Conservation (phyloP, 1,139 yeast genomes). For the Chernovozyma aurita region DNA sequence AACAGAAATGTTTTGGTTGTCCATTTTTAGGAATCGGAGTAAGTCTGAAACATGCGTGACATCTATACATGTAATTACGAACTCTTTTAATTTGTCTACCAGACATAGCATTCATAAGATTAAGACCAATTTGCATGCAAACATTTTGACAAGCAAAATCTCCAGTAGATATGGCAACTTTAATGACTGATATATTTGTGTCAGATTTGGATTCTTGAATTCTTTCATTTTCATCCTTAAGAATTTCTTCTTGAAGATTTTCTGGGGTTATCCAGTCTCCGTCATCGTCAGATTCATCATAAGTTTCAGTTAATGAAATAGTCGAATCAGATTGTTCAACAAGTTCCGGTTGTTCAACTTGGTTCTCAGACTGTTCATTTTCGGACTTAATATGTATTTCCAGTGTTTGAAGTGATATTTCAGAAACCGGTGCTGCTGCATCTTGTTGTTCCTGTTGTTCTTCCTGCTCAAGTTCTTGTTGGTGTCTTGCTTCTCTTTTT, state of each 20-base stretch:
- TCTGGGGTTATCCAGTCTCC: slow-evolving; percentile 97
- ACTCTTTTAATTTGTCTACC: slow-evolving; percentile 84
- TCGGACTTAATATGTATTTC: slow-evolving; percentile 3
- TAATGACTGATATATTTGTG: slow-evolving; percentile 28
- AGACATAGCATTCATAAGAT: slow-evolving; percentile 77
- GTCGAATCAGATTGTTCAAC: slow-evolving; percentile 4
- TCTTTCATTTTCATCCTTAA: slow-evolving; percentile 55
- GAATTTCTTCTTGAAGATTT: slow-evolving; percentile 63
- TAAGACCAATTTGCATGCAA: slow-evolving; percentile 83
- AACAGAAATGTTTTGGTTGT: slow-evolving; percentile 81
- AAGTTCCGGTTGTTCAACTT: slow-evolving; percentile 7
- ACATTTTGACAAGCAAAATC: slow-evolving; percentile 98
- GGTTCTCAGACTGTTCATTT: slow-evolving; percentile 7
- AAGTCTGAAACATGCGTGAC: slow-evolving; percentile 92
- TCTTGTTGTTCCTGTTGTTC: neutral
- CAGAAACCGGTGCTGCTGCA: slow-evolving; percentile 1
- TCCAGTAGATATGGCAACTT: slow-evolving; percentile 86
- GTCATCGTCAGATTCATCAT: slow-evolving; percentile 63
- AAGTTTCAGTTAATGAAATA: slow-evolving; percentile 17
- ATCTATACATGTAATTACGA: slow-evolving; percentile 88
- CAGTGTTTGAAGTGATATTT: neutral
- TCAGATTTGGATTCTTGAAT: slow-evolving; percentile 25
- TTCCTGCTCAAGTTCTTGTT: slow-evolving; percentile 18
- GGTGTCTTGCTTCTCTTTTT: slow-evolving; percentile 41
- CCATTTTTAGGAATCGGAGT: slow-evolving; percentile 76